Base-by-base conservation (phyloP, 2,329 filamentous ascomycete genomes). In the Epichloe coenophiala region DNA sequence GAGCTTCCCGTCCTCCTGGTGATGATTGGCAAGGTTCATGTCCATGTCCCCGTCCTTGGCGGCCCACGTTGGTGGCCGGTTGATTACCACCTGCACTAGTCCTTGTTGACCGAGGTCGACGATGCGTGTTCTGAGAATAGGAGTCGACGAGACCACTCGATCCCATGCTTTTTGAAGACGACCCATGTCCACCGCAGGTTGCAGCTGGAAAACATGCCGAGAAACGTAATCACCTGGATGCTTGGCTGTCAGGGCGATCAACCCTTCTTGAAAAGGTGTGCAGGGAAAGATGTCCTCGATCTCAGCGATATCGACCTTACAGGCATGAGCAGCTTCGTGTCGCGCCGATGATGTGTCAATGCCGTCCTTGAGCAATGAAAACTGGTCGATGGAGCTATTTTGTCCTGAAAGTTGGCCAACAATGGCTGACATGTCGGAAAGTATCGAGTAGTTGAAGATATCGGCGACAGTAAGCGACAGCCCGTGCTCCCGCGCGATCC, bases 181-280 rank as follows among this genome's bases (percentile, higher is more conserved):
- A 11, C 35, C 12, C 0, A 51, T 23, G 12, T 59, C 53, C 7
- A 59, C 44, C 6, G 44, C 37, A 2, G 36, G 27, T 2, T 49
- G 52, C 9, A 59, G 39, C 12, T 54, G 40, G 6, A 55, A 54
- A 15, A 57, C 43, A n/a, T 54, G 49, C 13, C 47, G 49, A 0
- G 51, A 53, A 5, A 58, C 46, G n/a, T 60, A 60, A 37, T 53
- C 54, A 5, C 53, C 54, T 4, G 49, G 41, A 1, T 47, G 36
- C 41, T 51, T 53, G 2, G 53, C 48, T 7, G 56, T 56, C 27
- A 57, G 35, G 11, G 56, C 52, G 27, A 47, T 27, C 3, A 78
- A 65, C 2, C 68, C 71, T 57, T 75, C 72, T 53, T 78, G 75
- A 1, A 75, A 60, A 0, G 73, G 66, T 0, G 72, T 72, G 57